phyloP scores from a whole-genome alignment of 2,329 filamentous ascomycete species.

The Penicillium psychrosexuale region DNA sequence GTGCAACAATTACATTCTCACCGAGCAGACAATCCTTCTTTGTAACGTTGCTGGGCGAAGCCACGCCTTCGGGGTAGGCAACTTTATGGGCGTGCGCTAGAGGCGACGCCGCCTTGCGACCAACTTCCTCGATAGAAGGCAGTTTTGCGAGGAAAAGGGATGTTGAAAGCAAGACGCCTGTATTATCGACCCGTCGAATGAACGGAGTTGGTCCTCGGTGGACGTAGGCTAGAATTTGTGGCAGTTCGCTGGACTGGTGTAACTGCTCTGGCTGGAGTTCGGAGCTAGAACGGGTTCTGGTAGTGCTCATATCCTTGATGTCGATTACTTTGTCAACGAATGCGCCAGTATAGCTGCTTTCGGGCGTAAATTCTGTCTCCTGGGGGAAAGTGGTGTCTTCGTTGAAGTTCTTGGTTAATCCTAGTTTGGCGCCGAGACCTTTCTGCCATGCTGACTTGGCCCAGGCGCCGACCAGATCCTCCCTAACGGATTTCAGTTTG shows the following conservation, averaged over 20 bases:
- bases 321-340: background rate
- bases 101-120: background rate
- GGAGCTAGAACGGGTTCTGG: background rate
- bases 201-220: background rate
- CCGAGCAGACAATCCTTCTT: background rate
- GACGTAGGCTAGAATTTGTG: background rate
- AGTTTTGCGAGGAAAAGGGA: constrained; percentile 3
- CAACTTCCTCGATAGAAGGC: background rate
- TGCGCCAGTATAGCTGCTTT: background rate
- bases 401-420: background rate
- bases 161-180: background rate
- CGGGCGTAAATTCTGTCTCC: background rate
- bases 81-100: constrained; percentile 1
- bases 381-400: background rate
- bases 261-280: background rate
- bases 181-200: background rate
- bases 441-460: constrained; percentile 3
- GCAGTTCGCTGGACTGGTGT: background rate
- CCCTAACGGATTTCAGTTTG: background rate
- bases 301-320: background rate
- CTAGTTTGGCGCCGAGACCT: constrained; percentile 1
- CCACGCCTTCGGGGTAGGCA: background rate
- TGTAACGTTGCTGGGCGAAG: background rate
- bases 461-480: constrained; percentile 1
- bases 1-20: background rate